Evolutionary conservation across 2,329 filamentous ascomycete genomes (phyloP), one percentile per base, ranked within the genome.

Genomic region (Alternaria alternata): DNA sequence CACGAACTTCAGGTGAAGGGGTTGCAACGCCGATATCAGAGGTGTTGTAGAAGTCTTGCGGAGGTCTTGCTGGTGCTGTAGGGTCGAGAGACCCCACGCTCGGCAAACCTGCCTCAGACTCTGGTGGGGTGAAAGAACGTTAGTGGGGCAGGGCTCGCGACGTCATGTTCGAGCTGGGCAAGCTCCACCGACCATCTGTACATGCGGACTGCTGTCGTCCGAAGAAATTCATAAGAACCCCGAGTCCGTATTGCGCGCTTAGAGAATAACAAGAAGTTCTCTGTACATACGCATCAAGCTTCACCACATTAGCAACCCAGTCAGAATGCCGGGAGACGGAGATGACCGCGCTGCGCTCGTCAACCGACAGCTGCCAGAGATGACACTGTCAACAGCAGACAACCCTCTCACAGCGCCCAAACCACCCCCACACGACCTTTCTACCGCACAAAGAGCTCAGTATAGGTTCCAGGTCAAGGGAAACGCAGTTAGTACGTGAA

Each of bases 391-490:
- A 62, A 65, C 84, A 76, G 43, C 72, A 78, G 72, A 84, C 75
- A 67, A 80, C 72, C 61, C 83, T 16, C 67, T 78, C 7, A 77
- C 75, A 36, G 74, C 83, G 11, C 83, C 84, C 4, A 70, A 68
- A 9, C 80, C 81, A 30, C 69, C 82, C 8, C 80, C 82, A 53
- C 71, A 80, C 11, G 78, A 78, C 38, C 69, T 85, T 4, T 78
- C 77, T 12, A 63, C 76, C 1, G 76, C 78, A 55, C 79, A 79
- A 14, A 74, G 78, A 70, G 82, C 82, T n/a, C 69, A 80, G 44
- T 79, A 81, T 42, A 75, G 85, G 47, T 86, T 86, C 61, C 78
- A 81, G 28, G 81, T 86, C 41, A 79, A 82, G 61, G 85, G 85
- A 61, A 86, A 85, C 67, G 82, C 82, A 26, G 81, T 86, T 52